Evolutionary conservation across 805 yeast genomes (phyloP).

Genomic region (Starmerella scarabaei): DNA sequence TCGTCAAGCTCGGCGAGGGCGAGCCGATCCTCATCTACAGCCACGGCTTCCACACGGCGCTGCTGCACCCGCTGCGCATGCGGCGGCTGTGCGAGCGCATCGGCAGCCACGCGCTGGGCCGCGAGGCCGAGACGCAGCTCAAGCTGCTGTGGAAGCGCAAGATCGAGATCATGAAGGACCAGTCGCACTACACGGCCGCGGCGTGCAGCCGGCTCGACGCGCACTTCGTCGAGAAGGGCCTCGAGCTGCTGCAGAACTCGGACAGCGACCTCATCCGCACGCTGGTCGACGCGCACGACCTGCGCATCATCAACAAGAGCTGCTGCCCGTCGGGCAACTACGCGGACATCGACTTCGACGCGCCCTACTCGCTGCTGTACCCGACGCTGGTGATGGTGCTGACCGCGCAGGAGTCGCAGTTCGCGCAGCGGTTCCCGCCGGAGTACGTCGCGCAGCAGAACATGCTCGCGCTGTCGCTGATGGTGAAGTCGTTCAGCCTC

Average conservation of each 20-base stretch:
- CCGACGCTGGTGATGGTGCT: slow-evolving; percentile 6
- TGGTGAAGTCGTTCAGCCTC: slow-evolving; percentile 27
- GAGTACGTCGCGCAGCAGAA: slow-evolving; percentile 26
- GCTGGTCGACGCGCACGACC: slow-evolving; percentile 8
- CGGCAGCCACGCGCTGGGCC: slow-evolving; percentile 11
- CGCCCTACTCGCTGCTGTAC: slow-evolving; percentile 14
- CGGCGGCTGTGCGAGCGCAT: slow-evolving; percentile 16
- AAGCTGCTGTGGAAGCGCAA: slow-evolving; percentile 10
- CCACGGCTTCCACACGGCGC: slow-evolving; percentile 13
- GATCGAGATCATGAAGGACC: not conserved
- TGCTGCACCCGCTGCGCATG: slow-evolving; percentile 14
- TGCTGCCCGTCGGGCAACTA: slow-evolving; percentile 9
- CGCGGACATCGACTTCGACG: slow-evolving; percentile 3
- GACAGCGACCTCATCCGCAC: slow-evolving; percentile 1
- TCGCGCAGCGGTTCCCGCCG: not conserved
- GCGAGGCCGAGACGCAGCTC: slow-evolving; percentile 9
- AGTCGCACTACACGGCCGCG: no score
- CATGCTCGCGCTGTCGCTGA: slow-evolving; percentile 40
- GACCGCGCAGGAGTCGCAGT: not conserved
- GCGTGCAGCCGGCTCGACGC: slow-evolving; percentile 10
- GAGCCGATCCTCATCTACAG: slow-evolving; percentile 14
- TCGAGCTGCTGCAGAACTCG: not conserved
- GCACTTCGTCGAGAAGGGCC: slow-evolving; percentile 3
- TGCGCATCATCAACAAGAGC: slow-evolving; percentile 1
- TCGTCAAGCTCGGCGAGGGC: slow-evolving; percentile 6